Evolutionary conservation across 1,284 basidiomycete genomes (phyloP).

Genomic region (Tranzscheliella williamsii): DNA sequence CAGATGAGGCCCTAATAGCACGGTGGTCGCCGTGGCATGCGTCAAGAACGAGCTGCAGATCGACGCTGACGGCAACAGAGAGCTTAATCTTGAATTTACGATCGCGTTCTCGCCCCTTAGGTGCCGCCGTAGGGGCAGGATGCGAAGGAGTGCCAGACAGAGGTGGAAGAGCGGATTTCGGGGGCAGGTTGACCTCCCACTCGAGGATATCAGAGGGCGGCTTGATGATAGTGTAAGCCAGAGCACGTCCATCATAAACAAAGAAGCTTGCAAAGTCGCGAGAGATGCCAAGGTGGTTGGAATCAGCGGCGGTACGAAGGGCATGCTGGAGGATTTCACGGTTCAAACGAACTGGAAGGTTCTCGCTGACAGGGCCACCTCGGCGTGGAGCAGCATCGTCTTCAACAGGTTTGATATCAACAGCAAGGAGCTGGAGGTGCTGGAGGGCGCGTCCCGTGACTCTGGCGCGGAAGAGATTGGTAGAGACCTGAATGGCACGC

Average conservation of each 20-base stretch:
- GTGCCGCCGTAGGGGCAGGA: neutral
- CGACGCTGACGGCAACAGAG: constrained; percentile 16
- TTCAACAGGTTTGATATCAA: constrained; percentile 23
- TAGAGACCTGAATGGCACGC: constrained; percentile 10
- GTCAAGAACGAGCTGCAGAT: constrained; percentile 11
- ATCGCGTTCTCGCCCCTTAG: neutral
- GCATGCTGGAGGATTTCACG: constrained; percentile 10
- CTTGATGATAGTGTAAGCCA: constrained; percentile 10
- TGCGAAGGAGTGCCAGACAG: neutral
- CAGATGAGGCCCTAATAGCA: constrained; percentile 20
- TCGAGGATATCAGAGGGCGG: constrained; percentile 7
- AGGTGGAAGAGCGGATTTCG: constrained; percentile 9
- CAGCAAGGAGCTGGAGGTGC: constrained; percentile 23
- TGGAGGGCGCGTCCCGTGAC: constrained; percentile 2
- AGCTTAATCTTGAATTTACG: constrained; percentile 31
- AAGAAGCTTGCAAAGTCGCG: constrained; percentile 6
- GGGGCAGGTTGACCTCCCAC: constrained; percentile 27
- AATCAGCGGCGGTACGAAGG: constrained; percentile 3
- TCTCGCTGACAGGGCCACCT: neutral
- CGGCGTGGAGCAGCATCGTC: constrained; percentile 1
- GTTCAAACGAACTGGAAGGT: constrained; percentile 12
- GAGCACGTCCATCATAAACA: constrained; percentile 33
- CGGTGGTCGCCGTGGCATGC: constrained; percentile 29
- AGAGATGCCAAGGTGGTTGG: constrained; percentile 15
- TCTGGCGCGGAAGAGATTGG: constrained; percentile 13